Base-by-base conservation (phyloP, 768 basidiomycete genomes). In the Agrocybe praecox region DNA sequence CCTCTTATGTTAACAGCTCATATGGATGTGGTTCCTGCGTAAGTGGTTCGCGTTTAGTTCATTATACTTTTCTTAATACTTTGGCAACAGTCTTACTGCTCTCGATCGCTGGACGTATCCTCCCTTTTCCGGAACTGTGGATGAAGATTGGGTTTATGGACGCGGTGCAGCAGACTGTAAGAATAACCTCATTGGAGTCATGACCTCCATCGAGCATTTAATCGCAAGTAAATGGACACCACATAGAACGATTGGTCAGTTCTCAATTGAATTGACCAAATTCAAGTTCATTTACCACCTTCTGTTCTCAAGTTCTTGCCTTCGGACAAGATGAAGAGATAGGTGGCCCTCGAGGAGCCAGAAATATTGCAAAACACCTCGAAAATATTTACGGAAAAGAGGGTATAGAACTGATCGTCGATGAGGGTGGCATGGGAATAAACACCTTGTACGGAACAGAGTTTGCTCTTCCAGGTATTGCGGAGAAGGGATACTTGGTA, bases 261-360 rank as follows among this genome's bases (percentile, higher is more conserved):
- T 11, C 9, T 42, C 5, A n/a, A n/a, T n/a, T 47, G 14, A 21
- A n/a, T 40, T 19, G 40, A 17, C 17, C 50, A 49, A 19, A 18
- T 15, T 21, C 40, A 17, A 6, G 26, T 17, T 49, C 23, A 11
- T n/a, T 48, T 19, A 44, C 36, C 22, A 34, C n/a, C 12, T 14
- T 7, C 1, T 29, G 48, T 10, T 9, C n/a, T 40, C 15, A 43
- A 71, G 67, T 72, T 10, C 62, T 72, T 2, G 67, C 71, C 1
- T 72, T 72, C 36, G 71, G 71, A 7, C 70, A 71, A 56, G 71
- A 72, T 46, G 71, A 72, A 58, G 71, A 72, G 61, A 68, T 71
- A 10, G 67, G 67, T 50, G 71, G 71, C 2, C 67, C 66, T 2
- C 59, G 64, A 43, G 71, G 71, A 1, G 71, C 71, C 6, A 55